Evolutionary conservation across 208 protist genomes (phyloP), one percentile per base, ranked within the genome.

Genomic region (Spongospora subterranea): DNA sequence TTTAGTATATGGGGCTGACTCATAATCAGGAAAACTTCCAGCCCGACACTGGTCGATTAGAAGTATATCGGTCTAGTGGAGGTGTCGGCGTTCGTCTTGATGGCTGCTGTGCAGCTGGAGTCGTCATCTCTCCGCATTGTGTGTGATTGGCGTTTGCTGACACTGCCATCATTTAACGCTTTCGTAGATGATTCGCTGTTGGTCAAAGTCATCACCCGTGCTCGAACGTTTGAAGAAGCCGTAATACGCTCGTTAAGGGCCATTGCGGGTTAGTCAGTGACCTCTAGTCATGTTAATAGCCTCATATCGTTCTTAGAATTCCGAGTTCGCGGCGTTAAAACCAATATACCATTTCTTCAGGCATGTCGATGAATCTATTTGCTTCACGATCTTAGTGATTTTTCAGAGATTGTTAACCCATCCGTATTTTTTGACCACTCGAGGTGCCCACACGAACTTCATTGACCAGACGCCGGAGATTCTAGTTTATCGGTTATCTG

Each of bases 271-370:
- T 82, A 20, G 71, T 82, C 17, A 6, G 6, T 60, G 50, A 82
- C 6, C n/a, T 39, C 17, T 35, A 39, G 6, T 82, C 17, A 6
- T 29, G 50, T 60, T 60, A 60, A 60, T n/a, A n/a, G 24, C 24
- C 50, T 60, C 24, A 60, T 29, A 29, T 60, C 50, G 6, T 29
- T 29, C 13, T 43, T 35, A 45, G 90, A 91, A 66, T 91, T 91
- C 45, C 46, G 90, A 35, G 46, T 93, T 41, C 90, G 91, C 38
- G 92, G 94, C 38, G 94, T 96, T 32, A 94, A 94, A 89, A 96
- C 94, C 39, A 96, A 96, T 94, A 94, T 96, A 66, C 94, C 95
- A 17, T 96, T 96, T 91, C 66, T 96, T 0, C 71, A n/a, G n/a
- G n/a, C n/a, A n/a, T n/a, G n/a, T n/a, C n/a, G n/a, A n/a, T n/a